Conservation (phyloP, 768 basidiomycete species). For the Russula vinacea region DNA sequence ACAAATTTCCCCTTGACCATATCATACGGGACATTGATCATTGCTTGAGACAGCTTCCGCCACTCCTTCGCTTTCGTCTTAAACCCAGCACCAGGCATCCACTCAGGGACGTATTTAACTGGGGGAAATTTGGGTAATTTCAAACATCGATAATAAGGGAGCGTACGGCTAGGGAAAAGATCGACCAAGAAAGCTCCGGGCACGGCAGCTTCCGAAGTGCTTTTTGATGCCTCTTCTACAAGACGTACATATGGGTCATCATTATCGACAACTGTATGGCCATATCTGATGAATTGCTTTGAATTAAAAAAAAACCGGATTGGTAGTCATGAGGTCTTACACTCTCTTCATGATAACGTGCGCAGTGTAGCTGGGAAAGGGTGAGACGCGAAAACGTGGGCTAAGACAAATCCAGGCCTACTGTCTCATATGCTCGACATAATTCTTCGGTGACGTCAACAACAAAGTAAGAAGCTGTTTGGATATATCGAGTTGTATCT, state of each 20-base stretch:
- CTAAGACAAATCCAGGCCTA: constrained; percentile 3
- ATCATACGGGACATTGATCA: constrained; percentile 30
- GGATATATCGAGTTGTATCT: constrained; percentile 26
- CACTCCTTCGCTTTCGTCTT: constrained; percentile 28
- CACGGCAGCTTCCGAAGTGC: constrained; percentile 24
- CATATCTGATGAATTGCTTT: constrained; percentile 17
- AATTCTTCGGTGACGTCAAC: constrained; percentile 27
- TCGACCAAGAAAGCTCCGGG: constrained; percentile 32
- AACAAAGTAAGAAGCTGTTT: constrained; percentile 26
- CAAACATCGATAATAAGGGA: neutral
- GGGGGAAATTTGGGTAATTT: neutral
- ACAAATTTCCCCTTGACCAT: constrained; percentile 30
- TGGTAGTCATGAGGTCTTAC: constrained; percentile 4
- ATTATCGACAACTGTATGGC: constrained; percentile 25
- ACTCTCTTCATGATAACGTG: constrained; percentile 24
- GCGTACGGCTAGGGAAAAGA: constrained; percentile 31
- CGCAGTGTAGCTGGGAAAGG: constrained; percentile 8
- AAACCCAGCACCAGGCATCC: constrained; percentile 34
- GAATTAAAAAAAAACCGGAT: neutral
- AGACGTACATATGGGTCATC: constrained; percentile 27
- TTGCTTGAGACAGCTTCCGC: constrained; percentile 27
- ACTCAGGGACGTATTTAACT: constrained; percentile 33
- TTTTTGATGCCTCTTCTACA: constrained; percentile 22
- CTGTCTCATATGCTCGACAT: constrained; percentile 24
- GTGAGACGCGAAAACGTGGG: neutral